Evolutionary conservation across 2,329 filamentous ascomycete genomes (phyloP).

Genomic region (Zasmidium cellare): DNA sequence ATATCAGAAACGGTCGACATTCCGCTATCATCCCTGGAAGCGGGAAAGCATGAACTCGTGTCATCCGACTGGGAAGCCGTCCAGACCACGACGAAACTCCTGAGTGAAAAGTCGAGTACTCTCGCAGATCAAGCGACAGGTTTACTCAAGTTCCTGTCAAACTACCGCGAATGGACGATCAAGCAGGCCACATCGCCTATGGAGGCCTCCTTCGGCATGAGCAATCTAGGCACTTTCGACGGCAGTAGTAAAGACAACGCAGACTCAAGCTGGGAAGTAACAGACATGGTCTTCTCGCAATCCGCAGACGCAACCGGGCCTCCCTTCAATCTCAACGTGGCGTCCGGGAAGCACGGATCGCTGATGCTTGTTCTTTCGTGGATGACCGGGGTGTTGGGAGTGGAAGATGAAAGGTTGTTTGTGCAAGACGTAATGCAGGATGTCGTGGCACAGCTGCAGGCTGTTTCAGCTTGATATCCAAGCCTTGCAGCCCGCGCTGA

Average conservation of each 20-base stretch:
- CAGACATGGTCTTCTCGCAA: constrained; percentile 46
- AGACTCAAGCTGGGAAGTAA: constrained; percentile 25
- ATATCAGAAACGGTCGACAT: constrained; percentile 15
- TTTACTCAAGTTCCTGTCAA: constrained; percentile 43
- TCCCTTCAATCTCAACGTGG: constrained; percentile 44
- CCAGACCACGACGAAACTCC: constrained; percentile 30
- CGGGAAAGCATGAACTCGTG: constrained; percentile 1
- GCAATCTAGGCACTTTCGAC: constrained; percentile 46
- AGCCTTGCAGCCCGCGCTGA: background rate
- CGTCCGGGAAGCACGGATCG: constrained; percentile 41
- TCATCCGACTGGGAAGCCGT: constrained; percentile 37
- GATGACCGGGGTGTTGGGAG: constrained; percentile 44
- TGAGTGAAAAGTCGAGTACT: constrained; percentile 35
- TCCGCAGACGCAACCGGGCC: constrained; percentile 42
- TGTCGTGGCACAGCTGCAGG: constrained; percentile 4
- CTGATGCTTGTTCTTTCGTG: constrained; percentile 44
- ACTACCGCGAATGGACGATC: constrained; percentile 42
- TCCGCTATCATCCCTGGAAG: background rate
- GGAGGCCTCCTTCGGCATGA: constrained; percentile 47
- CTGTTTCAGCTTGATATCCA: background rate
- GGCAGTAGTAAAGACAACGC: background rate
- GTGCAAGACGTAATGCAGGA: constrained; percentile 23
- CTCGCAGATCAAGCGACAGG: constrained; percentile 45
- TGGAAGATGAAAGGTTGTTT: constrained; percentile 35
- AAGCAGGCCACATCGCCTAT: constrained; percentile 41